These are phyloP conservation scores for Piper longum DNA, from an alignment of 164 flowering plant genomes.

Conservation along the genomic window DNA sequence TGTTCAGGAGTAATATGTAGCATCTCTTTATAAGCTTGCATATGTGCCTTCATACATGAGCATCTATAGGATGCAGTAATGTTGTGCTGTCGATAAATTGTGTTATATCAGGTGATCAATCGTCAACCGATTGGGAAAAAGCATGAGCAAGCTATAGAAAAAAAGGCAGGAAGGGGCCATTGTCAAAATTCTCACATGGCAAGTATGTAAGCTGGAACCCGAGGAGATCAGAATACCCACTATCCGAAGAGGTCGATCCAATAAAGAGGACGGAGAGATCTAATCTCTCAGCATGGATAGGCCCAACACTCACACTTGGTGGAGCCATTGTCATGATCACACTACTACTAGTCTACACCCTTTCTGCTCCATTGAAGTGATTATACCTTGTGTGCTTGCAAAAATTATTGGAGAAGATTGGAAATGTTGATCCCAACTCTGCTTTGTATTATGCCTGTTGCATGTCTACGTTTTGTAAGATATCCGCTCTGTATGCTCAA, in stretches of 20 bases:
- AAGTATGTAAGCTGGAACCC: conserved; percentile 96
- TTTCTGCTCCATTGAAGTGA: conserved; percentile 56
- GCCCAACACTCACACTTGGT: conserved; percentile 63
- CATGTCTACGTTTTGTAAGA: background rate
- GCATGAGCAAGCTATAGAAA: conserved; percentile 82
- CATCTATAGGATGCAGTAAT: no score
- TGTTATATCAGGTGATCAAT: conserved; percentile 32
- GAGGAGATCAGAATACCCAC: conserved; percentile 63
- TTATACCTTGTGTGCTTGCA: background rate
- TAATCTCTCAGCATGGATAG: conserved; percentile 79
- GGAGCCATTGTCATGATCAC: conserved; percentile 66
- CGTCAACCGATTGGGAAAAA: conserved; percentile 86
- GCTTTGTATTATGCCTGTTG: background rate
- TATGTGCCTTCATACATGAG: no score
- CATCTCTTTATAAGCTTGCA: no score
- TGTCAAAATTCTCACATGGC: conserved; percentile 55
- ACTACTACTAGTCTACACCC: conserved; percentile 62
- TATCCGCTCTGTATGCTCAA: background rate
- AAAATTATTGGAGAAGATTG: background rate
- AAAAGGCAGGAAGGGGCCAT: conserved; percentile 53
- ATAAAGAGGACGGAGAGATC: conserved; percentile 84
- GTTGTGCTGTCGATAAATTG: background rate
- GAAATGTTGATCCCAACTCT: background rate
- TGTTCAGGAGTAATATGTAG: no score
- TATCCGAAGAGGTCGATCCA: conserved; percentile 86